Evolutionary conservation across 176 grass and related monocot genomes (phyloP).

Genomic region (Bonia amplexicaulis): DNA sequence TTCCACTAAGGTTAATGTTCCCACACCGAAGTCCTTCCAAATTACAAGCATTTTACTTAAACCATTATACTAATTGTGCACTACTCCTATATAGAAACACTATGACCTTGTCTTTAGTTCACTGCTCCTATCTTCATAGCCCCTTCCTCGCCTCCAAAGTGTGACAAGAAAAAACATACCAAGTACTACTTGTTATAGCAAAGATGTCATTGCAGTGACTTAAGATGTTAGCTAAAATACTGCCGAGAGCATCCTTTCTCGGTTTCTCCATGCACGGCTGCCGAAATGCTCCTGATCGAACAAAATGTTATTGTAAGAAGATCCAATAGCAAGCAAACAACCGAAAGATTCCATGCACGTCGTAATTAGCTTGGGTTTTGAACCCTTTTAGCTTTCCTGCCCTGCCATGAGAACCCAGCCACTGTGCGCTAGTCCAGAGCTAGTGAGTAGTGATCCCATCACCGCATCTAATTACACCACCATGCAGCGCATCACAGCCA

Average conservation of each 20-base stretch:
- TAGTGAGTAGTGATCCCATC: background rate
- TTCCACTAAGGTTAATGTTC: background rate
- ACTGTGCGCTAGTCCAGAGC: background rate
- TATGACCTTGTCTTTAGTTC: background rate
- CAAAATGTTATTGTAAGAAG: constrained; percentile 26
- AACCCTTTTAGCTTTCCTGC: constrained; percentile 14
- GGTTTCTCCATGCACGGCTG: background rate
- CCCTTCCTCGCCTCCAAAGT: background rate
- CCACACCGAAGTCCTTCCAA: background rate
- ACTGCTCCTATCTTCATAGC: background rate
- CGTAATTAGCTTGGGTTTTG: constrained; percentile 9
- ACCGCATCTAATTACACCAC: constrained; percentile 28
- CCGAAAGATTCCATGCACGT: constrained; percentile 48
- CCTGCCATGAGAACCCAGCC: background rate
- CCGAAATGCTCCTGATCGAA: constrained; percentile 18
- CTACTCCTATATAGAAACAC: background rate
- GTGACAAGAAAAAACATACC: background rate
- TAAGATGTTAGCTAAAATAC: background rate
- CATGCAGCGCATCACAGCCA: background rate
- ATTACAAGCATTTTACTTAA: background rate
- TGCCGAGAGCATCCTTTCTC: constrained; percentile 7
- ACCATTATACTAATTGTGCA: background rate
- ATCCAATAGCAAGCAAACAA: constrained; percentile 49
- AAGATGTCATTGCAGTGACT: background rate
- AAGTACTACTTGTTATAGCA: background rate